Conservation (phyloP, 1,139 yeast genomes). For the Lizanozyma gosingica region DNA sequence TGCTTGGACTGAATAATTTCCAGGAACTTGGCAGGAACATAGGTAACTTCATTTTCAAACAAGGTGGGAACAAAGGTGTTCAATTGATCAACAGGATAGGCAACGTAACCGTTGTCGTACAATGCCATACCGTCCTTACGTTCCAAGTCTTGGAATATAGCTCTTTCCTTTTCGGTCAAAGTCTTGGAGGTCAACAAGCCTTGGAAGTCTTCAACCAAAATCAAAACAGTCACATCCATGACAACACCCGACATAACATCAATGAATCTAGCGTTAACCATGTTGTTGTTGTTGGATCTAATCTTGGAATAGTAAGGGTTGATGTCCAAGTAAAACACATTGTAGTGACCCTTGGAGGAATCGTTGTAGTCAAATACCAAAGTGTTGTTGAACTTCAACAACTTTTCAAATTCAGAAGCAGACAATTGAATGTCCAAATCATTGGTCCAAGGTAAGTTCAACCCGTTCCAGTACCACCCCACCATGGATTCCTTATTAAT, state of each 20-base stretch:
- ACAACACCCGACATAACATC: slow-evolving; percentile 10
- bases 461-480: slow-evolving; percentile 57
- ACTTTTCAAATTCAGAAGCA: slow-evolving; percentile 25
- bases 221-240: slow-evolving; percentile 9
- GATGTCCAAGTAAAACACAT: slow-evolving; percentile 8
- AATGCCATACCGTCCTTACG: slow-evolving; percentile 1
- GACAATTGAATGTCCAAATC: slow-evolving; percentile 54
- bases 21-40: background rate
- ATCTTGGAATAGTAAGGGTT: slow-evolving; percentile 3
- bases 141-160: background rate
- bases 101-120: slow-evolving; percentile 1
- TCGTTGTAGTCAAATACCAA: slow-evolving; percentile 30
- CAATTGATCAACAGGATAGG: background rate
- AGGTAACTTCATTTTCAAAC: slow-evolving; percentile 2
- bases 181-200: background rate
- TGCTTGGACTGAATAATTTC: slow-evolving; percentile 1
- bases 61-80: slow-evolving; percentile 1
- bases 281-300: slow-evolving; percentile 8
- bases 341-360: slow-evolving; percentile 1
- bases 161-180: background rate
- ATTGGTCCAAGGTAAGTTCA: slow-evolving; percentile 54
- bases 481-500: slow-evolving; percentile 50
- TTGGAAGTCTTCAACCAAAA: background rate
- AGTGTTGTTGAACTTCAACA: slow-evolving; percentile 29
- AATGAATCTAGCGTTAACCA: slow-evolving; percentile 11